Evolutionary conservation across 2,329 filamentous ascomycete species (phyloP), one percentile per base, ranked within the genome.

Genomic region (Lasiodiplodia theobromae): DNA sequence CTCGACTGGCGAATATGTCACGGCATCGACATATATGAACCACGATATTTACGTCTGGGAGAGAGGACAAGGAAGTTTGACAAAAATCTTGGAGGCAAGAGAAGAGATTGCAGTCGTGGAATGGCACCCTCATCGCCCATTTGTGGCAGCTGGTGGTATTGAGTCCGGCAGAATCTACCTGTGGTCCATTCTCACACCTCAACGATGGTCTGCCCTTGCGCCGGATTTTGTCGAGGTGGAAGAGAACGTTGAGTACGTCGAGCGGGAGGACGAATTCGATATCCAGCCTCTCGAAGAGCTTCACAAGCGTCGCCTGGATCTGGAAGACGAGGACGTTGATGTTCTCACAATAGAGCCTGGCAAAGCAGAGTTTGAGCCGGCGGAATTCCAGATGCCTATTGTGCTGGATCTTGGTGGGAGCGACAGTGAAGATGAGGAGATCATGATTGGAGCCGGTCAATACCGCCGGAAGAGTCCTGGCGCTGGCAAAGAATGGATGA

Each of bases 21-120:
- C 94, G 28, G 96, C 96, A 0, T 97, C 94, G 31, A 98, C 96
- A 2, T 97, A 94, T 79, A 98, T 98, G 85, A 99, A 99, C 76
- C 94, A 97, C 74, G 95, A 99, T 80, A 92, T 99, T 71, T 98
- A 98, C 80, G 94, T 98, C 34, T 98, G 95, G 96, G 96, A 99
- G 81, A 89, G 96, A 67, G 92, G 91, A 68, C 93, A 96, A 75
- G 96, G 96, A 63, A 97, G 93, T 80, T 83, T 99, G 68, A 94
- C 97, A 66, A 96, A 97, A 79, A 99, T 99, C 83, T 86, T 99
- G 49, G 96, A 99, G 79, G 94, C 95, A 1, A 96, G 96, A 75
- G 96, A 99, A 81, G 96, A 99, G 80, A 89, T 98, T 70, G 95
- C 95, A 0, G 92, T 96, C 4, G 94, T 99, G 31, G 96, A 99